Evolutionary conservation across 257 asterid species (phyloP), one percentile per base, ranked within the genome.

Genomic region (Lithospermum erythrorhizon): DNA sequence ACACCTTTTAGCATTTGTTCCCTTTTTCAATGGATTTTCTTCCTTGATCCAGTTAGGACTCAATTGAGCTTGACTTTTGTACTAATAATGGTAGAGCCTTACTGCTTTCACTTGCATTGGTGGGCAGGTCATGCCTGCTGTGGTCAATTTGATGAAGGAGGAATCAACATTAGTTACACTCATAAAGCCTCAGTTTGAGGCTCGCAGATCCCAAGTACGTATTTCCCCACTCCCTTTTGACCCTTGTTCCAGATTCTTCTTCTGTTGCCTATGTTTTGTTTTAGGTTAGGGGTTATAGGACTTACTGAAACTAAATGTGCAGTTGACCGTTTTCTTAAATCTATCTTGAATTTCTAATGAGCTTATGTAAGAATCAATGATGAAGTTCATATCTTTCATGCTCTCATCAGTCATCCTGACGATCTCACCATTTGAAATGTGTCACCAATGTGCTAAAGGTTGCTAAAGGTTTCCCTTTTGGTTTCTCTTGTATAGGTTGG

Each of bases 161-260:
- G 89, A 83, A 22, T 82, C 97, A 2, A 70, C 73, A 37, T 53
- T 93, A 66, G 72, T 93, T 59, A 82, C 98, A 32, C 82, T 93
- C 57, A 86, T 93, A 67, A 91, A 91, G 68, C 98, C 98, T 65
- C 98, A 91, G 66, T 91, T 91, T 52, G 98, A 91, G 82, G 98
- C 98, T 61, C 94, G 69, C 65, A 78, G 96, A 81, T 81, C 89
- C 64, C 98, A 91, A 70, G 96, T 87, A 81, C 17, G 48, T 61
- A 53, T 35, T 20, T 41, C 18, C 48, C 45, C 49, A 25, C 69
- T 59, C 56, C 62, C 61, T 62, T 55, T 19, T 37, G 11, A 13
- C 55, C 51, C 6, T 30, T 37, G 20, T 17, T 17, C 55, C 21
- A 6, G 9, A 57, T 27, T 9, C 59, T 16, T 48, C 21, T 20